phyloP scores from a whole-genome alignment of 1,139 yeast genomes.

The Geotrichum reessii region DNA sequence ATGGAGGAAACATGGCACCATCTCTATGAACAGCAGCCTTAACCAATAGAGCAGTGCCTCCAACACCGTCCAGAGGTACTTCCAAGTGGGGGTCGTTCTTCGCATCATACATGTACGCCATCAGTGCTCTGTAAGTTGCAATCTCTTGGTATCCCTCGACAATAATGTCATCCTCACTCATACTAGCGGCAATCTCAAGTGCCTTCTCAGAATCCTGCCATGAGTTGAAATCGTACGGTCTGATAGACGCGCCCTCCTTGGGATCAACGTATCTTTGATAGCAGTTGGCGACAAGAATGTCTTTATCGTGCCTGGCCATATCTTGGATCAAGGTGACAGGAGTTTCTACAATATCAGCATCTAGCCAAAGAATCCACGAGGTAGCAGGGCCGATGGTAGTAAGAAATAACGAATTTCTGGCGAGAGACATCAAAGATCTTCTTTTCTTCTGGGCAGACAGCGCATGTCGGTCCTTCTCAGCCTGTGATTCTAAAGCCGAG shows the following conservation, averaged over 20 bases:
- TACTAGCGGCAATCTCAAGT: conserved; percentile 57
- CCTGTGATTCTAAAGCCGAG: conserved; percentile 59
- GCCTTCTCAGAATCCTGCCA: conserved; percentile 95
- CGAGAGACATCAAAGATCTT: conserved; percentile 85
- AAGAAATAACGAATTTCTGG: conserved; percentile 83
- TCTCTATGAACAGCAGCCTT: conserved; percentile 97
- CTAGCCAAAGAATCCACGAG: conserved; percentile 94
- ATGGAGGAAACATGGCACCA: conserved; percentile 98
- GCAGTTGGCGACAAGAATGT: conserved; percentile 86
- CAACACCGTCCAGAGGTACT: conserved; percentile 91
- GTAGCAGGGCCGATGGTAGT: conserved; percentile 87
- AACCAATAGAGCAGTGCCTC: conserved; percentile 89
- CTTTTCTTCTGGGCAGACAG: conserved; percentile 76
- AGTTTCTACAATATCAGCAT: conserved; percentile 87
- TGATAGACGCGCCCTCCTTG: conserved; percentile 51
- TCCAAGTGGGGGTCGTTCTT: conserved; percentile 56
- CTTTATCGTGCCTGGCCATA: conserved; percentile 77
- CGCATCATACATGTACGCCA: conserved; percentile 80
- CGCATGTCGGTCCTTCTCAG: conserved; percentile 76
- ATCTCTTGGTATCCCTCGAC: conserved; percentile 87
- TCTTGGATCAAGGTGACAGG: conserved; percentile 80
- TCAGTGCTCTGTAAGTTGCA: conserved; percentile 91
- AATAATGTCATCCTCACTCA: conserved; percentile 83
- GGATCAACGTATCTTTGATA: conserved; percentile 68
- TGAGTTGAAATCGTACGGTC: conserved; percentile 93